Base-by-base conservation (phyloP, 202 grass and related monocot species). In the Dendrocalamus latiflorus region DNA sequence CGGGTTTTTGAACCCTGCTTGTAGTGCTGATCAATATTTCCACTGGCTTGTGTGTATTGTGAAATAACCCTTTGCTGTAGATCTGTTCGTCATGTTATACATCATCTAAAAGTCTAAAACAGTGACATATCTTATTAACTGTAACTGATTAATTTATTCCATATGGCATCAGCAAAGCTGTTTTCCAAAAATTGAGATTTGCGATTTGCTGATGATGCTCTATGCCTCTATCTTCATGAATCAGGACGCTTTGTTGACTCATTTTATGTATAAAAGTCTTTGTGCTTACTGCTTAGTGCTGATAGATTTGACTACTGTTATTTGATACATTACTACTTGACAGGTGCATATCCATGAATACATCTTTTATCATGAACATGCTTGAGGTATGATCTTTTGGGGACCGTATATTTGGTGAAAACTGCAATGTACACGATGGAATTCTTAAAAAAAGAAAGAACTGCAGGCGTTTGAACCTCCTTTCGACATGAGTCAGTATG, bases 301-400 rank as follows among this genome's bases (percentile, higher is more conserved):
- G 37, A 83, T 50, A 61, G 9, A 75, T 84, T 61, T 74, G 26
- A 69, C 28, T 74, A 68, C 56, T 65, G 47, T 80, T 76, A 64
- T 82, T 75, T 91, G 72, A 85, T 64, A 30, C 17, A 65, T 71
- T 80, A 67, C 44, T 83, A 55, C 34, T 72, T 89, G 86, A 64
- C 87, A 99, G 96, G 96, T 95, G 89, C 87, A 88, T 99, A 87
- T 95, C 93, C 65, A 88, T 90, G 87, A 99, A 99, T 81, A 66
- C 87, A 84, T 81, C 89, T 68, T 99, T 95, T 91, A 92, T 95
- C 81, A 92, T 90, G 91, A 93, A 87, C 78, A 94, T 99, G 96
- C 93, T 99, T 88, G 87, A 92, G 91, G 96, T 99, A 90, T 86
- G 81, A 75, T 81, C 36, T 83, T 75, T 71, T 78, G 54, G 15